Conservation (phyloP, 1,139 yeast genomes). For the Suhomyces kunorum region DNA sequence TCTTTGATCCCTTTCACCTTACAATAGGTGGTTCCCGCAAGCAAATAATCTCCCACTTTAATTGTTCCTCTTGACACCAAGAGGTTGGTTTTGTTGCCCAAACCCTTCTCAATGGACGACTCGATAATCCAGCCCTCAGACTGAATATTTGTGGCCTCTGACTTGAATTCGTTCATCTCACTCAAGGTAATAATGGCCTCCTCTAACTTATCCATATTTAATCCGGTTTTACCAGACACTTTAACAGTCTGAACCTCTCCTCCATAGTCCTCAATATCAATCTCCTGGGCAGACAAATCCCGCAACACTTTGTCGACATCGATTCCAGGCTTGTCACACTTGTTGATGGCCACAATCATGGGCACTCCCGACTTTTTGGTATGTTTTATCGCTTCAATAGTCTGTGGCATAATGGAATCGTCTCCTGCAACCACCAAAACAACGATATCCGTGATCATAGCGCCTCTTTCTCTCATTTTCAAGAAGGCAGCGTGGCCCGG, state of each 20-base stretch:
- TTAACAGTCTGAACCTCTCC: constrained; percentile 92
- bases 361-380: constrained; percentile 84
- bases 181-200: constrained; percentile 85
- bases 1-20: constrained; percentile 82
- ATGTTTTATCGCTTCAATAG: constrained; percentile 93
- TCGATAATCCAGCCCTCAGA: constrained; percentile 92
- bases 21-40: constrained; percentile 86
- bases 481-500: constrained; percentile 98
- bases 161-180: constrained; percentile 76
- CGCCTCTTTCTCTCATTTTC: constrained; percentile 96
- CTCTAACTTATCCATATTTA: constrained; percentile 84
- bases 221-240: constrained; percentile 82
- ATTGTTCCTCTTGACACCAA: constrained; percentile 79
- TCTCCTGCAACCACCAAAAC: constrained; percentile 96
- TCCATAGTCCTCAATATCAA: constrained; percentile 90
- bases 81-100: constrained; percentile 86
- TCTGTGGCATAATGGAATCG: constrained; percentile 97
- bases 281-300: constrained; percentile 74
- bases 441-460: constrained; percentile 88
- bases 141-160: constrained; percentile 54
- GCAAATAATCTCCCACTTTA: constrained; percentile 66
- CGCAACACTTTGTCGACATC: constrained; percentile 71
- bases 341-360: constrained; percentile 87
- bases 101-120: constrained; percentile 76
- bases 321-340: constrained; percentile 81